Base-by-base conservation (phyloP, 139 green algal genomes). In the Medakamo hakoo region DNA sequence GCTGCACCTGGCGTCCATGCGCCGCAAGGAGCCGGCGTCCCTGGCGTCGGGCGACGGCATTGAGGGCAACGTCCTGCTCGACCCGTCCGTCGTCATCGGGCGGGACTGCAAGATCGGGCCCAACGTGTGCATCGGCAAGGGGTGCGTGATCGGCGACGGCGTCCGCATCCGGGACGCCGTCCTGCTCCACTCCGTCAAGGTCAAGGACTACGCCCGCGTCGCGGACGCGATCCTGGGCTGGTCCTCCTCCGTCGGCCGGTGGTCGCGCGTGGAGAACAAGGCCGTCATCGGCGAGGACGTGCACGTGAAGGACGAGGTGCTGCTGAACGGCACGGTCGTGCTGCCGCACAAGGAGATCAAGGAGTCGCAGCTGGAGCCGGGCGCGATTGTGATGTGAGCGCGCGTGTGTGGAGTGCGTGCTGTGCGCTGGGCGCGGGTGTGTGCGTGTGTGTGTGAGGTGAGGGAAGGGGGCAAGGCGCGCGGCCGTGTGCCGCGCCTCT, bases 271-370 rank as follows among this genome's bases (percentile, higher is more conserved):
- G 56, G 92, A 98, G 71, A 93, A 94, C 76, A 86, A 89, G 69
- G 85, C 78, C 30, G 88, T 98, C 27, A 83, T 98, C 25, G 92
- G 92, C 4, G 90, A 98, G 75, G 88, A 97, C 59, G 90, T 98
- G 14, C 66, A 79, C 25, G 71, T 89, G 55, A 80, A 76, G 67
- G 84, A 95, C 57, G 92, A 98, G 77, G 68, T 97, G 32, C 88
- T 91, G 71, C 49, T 94, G n/a, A 98, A 98, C 62, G 92, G 92
- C 9, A 80, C 86, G 3, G 80, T 98, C 2, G 83, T 98, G 21
- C 82, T 98, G 71, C 92, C 92, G 0, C 92, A 98, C 81, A 98
- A 98, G 71, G 75, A 90, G 60, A 81, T 92, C 63, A 92, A 92
- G 68, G 78, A 79, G 58, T 78, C 70, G 32, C 70, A 82, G n/a